A percentile compares a stretch with the other conserved stretches of the same genome.
These are phyloP conservation scores for Nannochloris sp. DNA, from an alignment of 139 green algal genomes.

Conservation along the genomic window DNA sequence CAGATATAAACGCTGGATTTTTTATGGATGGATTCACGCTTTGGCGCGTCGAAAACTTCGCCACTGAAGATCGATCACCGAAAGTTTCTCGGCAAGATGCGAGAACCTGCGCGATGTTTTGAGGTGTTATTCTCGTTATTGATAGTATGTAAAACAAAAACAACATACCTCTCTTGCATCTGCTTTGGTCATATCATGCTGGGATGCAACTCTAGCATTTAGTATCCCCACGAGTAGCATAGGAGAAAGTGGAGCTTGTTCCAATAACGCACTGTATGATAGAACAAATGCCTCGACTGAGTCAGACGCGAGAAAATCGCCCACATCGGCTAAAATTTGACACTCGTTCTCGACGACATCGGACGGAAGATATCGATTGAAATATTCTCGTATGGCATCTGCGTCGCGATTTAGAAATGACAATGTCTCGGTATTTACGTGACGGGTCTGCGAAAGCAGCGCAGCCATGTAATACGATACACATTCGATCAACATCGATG, in stretches of 20 bases:
- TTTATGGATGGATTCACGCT: neutral
- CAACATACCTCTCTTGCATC: constrained; percentile 33
- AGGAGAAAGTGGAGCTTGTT: constrained; percentile 23
- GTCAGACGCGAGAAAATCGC: constrained; percentile 42
- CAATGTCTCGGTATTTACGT: constrained; percentile 27
- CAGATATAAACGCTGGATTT: neutral
- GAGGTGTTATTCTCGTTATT: too few relatives aligned
- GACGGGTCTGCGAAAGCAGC: constrained; percentile 28
- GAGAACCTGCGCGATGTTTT: constrained; percentile 8
- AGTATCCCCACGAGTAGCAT: constrained; percentile 33
- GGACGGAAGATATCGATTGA: constrained; percentile 11
- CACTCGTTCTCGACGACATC: constrained; percentile 24
- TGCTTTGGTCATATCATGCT: constrained; percentile 30
- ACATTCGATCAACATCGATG: constrained; percentile 35
- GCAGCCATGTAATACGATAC: constrained; percentile 40
- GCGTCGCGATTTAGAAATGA: constrained; percentile 11
- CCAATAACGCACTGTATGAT: constrained; percentile 52
- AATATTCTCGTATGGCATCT: constrained; percentile 41
- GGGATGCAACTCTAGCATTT: constrained; percentile 12
- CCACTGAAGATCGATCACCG: neutral
- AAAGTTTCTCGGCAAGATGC: constrained; percentile 41
- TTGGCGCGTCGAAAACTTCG: neutral
- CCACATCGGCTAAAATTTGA: constrained; percentile 39
- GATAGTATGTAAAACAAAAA: too few relatives aligned
- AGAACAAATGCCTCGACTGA: constrained; percentile 54